Evolutionary conservation across 352 stramenopile genomes (phyloP), one percentile per base, ranked within the genome.

Genomic region (Globisporangium cederbergense): DNA sequence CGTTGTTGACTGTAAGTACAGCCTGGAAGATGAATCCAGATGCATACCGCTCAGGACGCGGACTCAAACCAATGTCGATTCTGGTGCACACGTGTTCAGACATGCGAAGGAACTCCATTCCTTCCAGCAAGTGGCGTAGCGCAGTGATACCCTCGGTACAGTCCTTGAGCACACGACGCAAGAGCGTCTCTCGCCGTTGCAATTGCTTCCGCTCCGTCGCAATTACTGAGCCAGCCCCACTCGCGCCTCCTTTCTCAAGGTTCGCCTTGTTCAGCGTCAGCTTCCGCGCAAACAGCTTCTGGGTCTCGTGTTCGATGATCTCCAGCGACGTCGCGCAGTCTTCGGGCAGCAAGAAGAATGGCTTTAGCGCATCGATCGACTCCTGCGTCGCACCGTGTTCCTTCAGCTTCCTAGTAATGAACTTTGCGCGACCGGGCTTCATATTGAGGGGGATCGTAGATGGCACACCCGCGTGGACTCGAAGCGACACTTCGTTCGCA

Each of bases 21-120:
- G 86, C 86, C 62, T 95, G 84, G 67, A 96, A 96, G 38, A 96
- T 81, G 51, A 96, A 91, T 0, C 86, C 88, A 14, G 83, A 91
- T 1, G 81, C 79, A 51, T 91, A 96, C 11, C 84, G 73, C 55
- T 94, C 86, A 3, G 84, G 88, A 3, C 85, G 79, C 32, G 81
- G 85, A 47, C 81, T 92, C 43, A 96, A 30, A 0, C 88, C 88
- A 22, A 96, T 73, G 63, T 96, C 88, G 20, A 96, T 68, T 14
- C 84, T 75, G 32, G 73, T 74, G 42, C 81, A 93, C 40, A 90
- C 75, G 3, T 83, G 81, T 18, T 80, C 77, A 2, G 70, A 77
- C 6, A 92, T 30, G 2, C 72, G 74, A 28, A 95, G 71, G 34
- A 84, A 81, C n/a, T 92, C 79, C 53, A 95, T 88, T 4, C 73